Evolutionary conservation across 768 basidiomycete genomes (phyloP).

Genomic region (Naematelia aurantialba): DNA sequence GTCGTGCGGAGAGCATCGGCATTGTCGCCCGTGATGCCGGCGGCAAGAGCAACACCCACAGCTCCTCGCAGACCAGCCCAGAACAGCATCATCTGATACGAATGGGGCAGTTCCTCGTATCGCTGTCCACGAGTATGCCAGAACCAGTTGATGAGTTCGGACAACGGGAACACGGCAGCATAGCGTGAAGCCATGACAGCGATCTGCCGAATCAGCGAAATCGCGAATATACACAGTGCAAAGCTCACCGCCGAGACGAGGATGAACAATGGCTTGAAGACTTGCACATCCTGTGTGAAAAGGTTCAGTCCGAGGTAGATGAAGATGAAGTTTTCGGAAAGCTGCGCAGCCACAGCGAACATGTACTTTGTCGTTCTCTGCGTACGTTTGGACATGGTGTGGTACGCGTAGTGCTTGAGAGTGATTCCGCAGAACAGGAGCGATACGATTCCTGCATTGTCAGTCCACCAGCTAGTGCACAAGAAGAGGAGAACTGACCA

Average conservation of each 20-base stretch:
- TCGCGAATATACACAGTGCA: not conserved
- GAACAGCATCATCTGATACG: constrained; percentile 99
- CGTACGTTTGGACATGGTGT: constrained; percentile 94
- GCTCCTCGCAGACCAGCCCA: constrained; percentile 97
- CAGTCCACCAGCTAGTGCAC: constrained; percentile 33
- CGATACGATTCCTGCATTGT: constrained; percentile 74
- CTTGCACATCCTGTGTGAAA: constrained; percentile 86
- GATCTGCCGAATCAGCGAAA: constrained; percentile 50
- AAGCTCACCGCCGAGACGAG: constrained; percentile 68
- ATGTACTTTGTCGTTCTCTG: constrained; percentile 94
- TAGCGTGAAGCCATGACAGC: constrained; percentile 93
- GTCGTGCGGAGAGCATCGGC: constrained; percentile 87
- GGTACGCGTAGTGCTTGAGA: constrained; percentile 99
- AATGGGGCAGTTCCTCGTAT: constrained; percentile 87
- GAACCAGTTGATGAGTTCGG: constrained; percentile 91
- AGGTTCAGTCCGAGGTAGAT: constrained; percentile 95
- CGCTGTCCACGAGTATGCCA: constrained; percentile 80
- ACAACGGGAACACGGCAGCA: constrained; percentile 90
- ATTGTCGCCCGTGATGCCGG: constrained; percentile 90
- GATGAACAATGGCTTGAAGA: constrained; percentile 94
- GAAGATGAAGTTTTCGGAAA: constrained; percentile 99
- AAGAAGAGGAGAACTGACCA: constrained; percentile 44
- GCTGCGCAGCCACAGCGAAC: constrained; percentile 85
- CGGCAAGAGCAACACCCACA: constrained; percentile 94
- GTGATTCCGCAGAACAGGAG: constrained; percentile 98